A percentile compares a stretch with the other conserved stretches of the same genome.
phyloP scores from a whole-genome alignment of 352 stramenopile species.

The Pythium oligandrum region DNA sequence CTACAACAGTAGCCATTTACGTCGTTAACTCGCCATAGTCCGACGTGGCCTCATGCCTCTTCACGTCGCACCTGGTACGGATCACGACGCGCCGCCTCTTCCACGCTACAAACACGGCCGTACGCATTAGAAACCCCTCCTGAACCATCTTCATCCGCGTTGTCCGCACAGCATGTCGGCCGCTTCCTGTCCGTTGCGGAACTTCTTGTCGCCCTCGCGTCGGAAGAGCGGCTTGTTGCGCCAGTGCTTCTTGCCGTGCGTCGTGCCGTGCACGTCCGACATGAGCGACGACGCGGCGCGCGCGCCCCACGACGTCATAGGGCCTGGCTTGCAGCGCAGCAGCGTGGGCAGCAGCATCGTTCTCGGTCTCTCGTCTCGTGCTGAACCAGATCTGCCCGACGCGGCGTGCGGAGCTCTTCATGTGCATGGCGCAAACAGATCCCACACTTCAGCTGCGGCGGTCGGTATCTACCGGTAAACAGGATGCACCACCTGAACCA shows the following conservation, averaged over 20 bases:
- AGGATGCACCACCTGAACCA: too few relatives aligned
- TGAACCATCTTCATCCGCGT: constrained; percentile 1
- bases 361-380: neutral
- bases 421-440: too few relatives aligned
- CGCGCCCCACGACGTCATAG: neutral
- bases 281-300: constrained; percentile 54
- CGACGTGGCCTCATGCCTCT: too few relatives aligned
- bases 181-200: constrained; percentile 95
- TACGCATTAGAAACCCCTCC: neutral
- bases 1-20: neutral
- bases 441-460: too few relatives aligned
- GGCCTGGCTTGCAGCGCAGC: neutral
- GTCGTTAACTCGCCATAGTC: too few relatives aligned
- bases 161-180: constrained; percentile 87
- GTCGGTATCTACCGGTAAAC: too few relatives aligned
- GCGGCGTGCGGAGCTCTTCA: too few relatives aligned
- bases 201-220: constrained; percentile 93
- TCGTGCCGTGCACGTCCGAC: constrained; percentile 86
- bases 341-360: constrained; percentile 1
- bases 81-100: constrained; percentile 72
- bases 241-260: constrained; percentile 90
- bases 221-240: constrained; percentile 97
- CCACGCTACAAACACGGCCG: constrained; percentile 25
- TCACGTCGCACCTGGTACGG: constrained; percentile 45
- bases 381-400: too few relatives aligned